A percentile compares a stretch with the other conserved stretches of the same genome.
Conservation (phyloP, 352 stramenopile genomes). For the Globisporangium lucens region DNA sequence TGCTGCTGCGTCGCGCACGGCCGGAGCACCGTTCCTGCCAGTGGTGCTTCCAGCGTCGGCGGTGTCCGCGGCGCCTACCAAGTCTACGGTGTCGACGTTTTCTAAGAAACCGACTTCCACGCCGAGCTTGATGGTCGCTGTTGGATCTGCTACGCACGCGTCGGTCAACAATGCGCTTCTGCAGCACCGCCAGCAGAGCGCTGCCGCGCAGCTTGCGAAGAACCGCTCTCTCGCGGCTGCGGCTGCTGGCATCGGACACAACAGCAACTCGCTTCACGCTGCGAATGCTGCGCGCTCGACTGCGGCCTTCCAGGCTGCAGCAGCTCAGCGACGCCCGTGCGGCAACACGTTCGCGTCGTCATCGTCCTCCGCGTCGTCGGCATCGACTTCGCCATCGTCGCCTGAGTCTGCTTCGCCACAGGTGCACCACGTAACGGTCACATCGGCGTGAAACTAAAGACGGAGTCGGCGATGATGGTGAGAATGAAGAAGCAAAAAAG, state of each 20-base stretch:
- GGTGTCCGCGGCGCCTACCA: constrained; percentile 5
- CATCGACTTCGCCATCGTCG: constrained; percentile 39
- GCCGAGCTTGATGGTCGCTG: constrained; percentile 13
- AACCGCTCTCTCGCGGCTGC: constrained; percentile 9
- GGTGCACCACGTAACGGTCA: constrained; percentile 69
- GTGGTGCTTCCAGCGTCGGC: constrained; percentile 25
- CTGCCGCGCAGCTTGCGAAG: constrained; percentile 15
- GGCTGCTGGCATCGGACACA: constrained; percentile 8
- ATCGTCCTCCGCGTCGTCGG: constrained; percentile 41
- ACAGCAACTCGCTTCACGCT: neutral
- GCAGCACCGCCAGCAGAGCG: constrained; percentile 16
- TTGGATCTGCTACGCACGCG: constrained; percentile 4
- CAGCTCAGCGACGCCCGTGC: constrained; percentile 32
- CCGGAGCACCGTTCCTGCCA: constrained; percentile 21
- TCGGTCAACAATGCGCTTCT: constrained; percentile 8
- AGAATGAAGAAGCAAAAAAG: neutral
- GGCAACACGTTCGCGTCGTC: constrained; percentile 46
- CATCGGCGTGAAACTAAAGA: constrained; percentile 41
- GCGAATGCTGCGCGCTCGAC: constrained; percentile 21
- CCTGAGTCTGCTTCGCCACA: constrained; percentile 42
- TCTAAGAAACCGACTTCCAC: neutral
- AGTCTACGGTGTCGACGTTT: constrained; percentile 7
- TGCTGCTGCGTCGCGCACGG: neutral
- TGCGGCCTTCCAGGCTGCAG: constrained; percentile 27
- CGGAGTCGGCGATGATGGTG: neutral